Base-by-base conservation (phyloP, 305 asterid genomes). In the Vinca major region DNA sequence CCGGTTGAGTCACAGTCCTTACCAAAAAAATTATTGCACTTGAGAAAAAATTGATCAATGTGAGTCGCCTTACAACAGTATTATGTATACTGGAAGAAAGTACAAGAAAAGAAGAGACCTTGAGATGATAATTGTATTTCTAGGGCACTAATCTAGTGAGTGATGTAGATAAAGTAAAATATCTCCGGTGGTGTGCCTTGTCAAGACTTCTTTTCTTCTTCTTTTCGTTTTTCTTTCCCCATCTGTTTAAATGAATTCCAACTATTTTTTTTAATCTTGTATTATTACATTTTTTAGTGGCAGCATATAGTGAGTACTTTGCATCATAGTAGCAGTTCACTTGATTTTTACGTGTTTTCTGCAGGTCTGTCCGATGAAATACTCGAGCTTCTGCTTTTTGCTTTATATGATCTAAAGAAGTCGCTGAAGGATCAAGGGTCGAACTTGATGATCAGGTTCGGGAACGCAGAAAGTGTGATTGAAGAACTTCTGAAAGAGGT, bases 331-430 rank as follows among this genome's bases (percentile, higher is more conserved):
- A 45, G 4, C 49, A 69, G 53, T 40, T 70, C 14, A 37, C 37
- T 48, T 56, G 68, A 40, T n/a, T 45, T 66, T 17, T 10, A 33
- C 37, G 10, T n/a, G 21, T 6, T 60, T 65, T 52, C 10, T 48
- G 71, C 86, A 91, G 97, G 96, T 62, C 87, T 84, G 78, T 80
- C 95, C 20, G 87, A 89, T 80, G 97, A 91, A 82, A 80, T 79
- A 83, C 78, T 87, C 17, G 91, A 87, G 72, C 80, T 87, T 77
- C 89, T 89, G 72, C 87, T 91, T 70, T 80, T 80, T 50, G 89
- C 95, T 51, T 73, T 91, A 85, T 84, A 83, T 73, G 97, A 91
- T 80, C 80, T 91, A 54, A 84, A 85, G 80, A 80, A 81, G 71
- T 81, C 83, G 76, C 85, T 91, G 44, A 84, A 77, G 79, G 83